Percentiles rank a stretch among this genome's conserved stretches.
Evolutionary conservation across 306 rosid genomes (phyloP).

Genomic region (Geum urbanum): DNA sequence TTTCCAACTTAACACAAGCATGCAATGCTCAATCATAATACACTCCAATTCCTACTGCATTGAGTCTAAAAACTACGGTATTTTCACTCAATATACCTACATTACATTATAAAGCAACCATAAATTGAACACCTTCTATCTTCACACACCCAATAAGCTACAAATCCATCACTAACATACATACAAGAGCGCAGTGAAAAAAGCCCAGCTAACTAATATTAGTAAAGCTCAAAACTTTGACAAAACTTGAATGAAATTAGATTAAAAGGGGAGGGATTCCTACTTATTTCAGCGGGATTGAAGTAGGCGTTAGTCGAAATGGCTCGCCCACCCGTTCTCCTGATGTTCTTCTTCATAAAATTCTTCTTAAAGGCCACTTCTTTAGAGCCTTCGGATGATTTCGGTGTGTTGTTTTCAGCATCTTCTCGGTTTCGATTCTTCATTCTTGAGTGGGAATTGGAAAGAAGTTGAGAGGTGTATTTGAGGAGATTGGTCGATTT

Average conservation of each 20-base stretch:
- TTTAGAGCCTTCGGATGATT: slow-evolving; percentile 20
- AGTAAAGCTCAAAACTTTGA: neutral
- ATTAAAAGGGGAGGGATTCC: slow-evolving; percentile 9
- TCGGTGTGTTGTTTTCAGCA: slow-evolving; percentile 20
- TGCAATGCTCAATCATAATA: neutral
- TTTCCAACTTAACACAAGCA: neutral
- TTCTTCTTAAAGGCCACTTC: slow-evolving; percentile 20
- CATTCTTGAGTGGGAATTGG: slow-evolving; percentile 26
- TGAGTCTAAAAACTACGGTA: neutral
- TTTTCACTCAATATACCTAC: neutral
- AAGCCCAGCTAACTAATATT: neutral
- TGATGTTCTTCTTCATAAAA: slow-evolving; percentile 33
- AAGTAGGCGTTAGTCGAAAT: slow-evolving; percentile 51
- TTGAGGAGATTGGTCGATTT: neutral
- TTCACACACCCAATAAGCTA: neutral
- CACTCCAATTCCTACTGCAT: too few species aligned
- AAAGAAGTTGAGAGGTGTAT: slow-evolving; percentile 1
- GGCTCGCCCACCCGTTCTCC: slow-evolving; percentile 57
- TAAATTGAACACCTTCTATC: neutral
- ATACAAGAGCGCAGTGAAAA: neutral
- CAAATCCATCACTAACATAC: neutral
- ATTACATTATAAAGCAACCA: neutral
- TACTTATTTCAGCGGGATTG: slow-evolving; percentile 80
- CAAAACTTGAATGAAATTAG: neutral
- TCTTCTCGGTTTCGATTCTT: slow-evolving; percentile 30